A percentile compares a stretch with the other conserved stretches of the same genome.
phyloP scores from a whole-genome alignment of 2,329 filamentous ascomycete genomes.

The Amesomyces nigricolor region DNA sequence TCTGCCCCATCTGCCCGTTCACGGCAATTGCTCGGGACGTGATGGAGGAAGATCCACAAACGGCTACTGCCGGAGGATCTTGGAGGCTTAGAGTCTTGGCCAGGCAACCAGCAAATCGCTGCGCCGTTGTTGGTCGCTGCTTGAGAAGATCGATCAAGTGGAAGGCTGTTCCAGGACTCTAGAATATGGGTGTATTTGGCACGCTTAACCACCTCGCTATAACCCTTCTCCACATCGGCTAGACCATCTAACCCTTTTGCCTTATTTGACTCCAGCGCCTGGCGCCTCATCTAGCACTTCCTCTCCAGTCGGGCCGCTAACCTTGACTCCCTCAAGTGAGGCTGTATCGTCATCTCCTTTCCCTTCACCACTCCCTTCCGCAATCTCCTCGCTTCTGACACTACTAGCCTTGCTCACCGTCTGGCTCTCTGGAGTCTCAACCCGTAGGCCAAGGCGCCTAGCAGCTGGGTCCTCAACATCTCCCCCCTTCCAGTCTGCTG shows the following conservation, averaged over 20 bases:
- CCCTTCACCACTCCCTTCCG: not conserved
- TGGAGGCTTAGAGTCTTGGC: no score
- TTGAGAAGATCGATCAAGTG: no score
- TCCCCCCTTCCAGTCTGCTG: constrained; percentile 70
- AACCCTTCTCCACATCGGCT: not conserved
- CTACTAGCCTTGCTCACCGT: constrained; percentile 70
- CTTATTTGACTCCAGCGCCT: not conserved
- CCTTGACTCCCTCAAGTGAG: constrained; percentile 28
- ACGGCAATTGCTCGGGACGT: no score
- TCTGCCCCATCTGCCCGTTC: no score
- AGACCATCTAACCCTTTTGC: not conserved
- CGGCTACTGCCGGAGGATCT: no score
- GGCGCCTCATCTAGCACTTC: constrained; percentile 22
- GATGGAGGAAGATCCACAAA: no score
- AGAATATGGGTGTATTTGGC: no score
- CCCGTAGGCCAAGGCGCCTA: constrained; percentile 64
- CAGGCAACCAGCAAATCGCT: no score
- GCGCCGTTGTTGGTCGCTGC: no score
- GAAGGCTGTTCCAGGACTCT: no score
- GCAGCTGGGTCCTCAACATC: constrained; percentile 42
- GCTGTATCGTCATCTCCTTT: constrained; percentile 14
- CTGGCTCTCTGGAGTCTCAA: constrained; percentile 58
- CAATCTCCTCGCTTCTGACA: constrained; percentile 38
- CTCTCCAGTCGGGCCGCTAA: constrained; percentile 28
- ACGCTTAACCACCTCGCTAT: no score